Conservation (phyloP, 2,329 filamentous ascomycete genomes). For the Coniochaeta pulveracea region DNA sequence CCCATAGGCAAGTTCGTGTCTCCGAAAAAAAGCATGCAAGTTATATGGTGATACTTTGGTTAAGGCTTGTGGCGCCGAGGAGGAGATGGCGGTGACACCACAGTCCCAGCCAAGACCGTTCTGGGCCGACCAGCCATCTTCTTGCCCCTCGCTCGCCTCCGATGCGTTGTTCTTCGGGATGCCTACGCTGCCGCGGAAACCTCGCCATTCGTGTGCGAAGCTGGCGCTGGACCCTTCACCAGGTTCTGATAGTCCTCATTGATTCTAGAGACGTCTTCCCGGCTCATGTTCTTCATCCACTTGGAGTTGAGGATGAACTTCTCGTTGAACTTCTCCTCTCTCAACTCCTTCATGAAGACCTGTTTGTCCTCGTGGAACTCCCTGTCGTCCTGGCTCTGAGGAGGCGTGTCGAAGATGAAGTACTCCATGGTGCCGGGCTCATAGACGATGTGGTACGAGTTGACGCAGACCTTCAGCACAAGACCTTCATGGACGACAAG, state of each 20-base stretch:
- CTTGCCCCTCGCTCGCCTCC: neutral
- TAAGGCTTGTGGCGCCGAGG: no score
- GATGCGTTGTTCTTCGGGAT: neutral
- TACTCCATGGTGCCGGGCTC: conserved; percentile 59
- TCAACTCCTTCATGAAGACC: conserved; percentile 21
- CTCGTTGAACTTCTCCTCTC: conserved; percentile 49
- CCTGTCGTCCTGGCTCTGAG: conserved; percentile 50
- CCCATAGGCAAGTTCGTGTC: no score
- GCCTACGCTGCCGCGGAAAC: neutral
- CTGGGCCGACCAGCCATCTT: no score
- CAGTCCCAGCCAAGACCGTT: no score
- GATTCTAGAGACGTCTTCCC: conserved; percentile 63
- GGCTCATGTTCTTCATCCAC: conserved; percentile 69
- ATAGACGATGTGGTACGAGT: conserved; percentile 72
- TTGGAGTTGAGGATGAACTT: conserved; percentile 74
- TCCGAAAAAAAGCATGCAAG: no score
- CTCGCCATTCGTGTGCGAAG: neutral
- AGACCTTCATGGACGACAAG: conserved; percentile 56
- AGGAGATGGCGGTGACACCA: no score
- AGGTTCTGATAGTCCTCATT: conserved; percentile 55
- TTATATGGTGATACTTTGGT: no score
- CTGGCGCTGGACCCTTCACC: conserved; percentile 36
- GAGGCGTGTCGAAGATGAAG: conserved; percentile 58
- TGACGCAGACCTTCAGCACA: conserved; percentile 62
- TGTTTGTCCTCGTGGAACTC: conserved; percentile 30